Base-by-base conservation (phyloP, 345 rosid genomes). In the Anacardium occidentale region DNA sequence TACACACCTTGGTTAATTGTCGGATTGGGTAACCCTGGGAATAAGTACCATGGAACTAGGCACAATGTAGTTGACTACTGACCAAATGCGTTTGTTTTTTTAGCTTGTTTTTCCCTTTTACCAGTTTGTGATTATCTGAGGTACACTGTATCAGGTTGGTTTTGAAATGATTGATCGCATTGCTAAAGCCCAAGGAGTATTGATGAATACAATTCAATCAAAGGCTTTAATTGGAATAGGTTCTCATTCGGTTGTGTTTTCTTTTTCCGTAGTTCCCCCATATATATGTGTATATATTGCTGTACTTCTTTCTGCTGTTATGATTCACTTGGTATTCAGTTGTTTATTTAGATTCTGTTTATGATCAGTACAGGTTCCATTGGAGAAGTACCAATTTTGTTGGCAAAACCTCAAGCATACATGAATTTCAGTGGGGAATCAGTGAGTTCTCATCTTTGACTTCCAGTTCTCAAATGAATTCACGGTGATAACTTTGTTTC, bases 11-110 rank as follows among this genome's bases (percentile, higher is more conserved):
- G 98, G 97, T 87, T 91, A 54, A 78, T 94, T 71, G 97, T 89
- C 42, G 98, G 98, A n/a, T 74, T 91, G 84, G 98, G 98, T 0
- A 94, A 94, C 71, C 98, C 98, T 7, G 98, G 98, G 64, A 91
- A 74, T 74, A 94, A 94, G 90, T 94, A 90, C 84, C 86, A 86
- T 63, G 97, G 96, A 75, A 94, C 98, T 55, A 81, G 98, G 78
- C 98, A 94, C 87, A 94, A 91, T 86, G 98, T 94, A 94, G 81
- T 2, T 55, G 25, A 37, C 44, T 58, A 40, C 1, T 55, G 25
- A 37, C 48, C 62, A 40, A 20, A 2, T 50, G 26, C 22, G 15
- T 37, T 37, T 37, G 8, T 5, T 7, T 5, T 37, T 37, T 37
- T 37, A 37, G 42, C 9, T 37, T 9, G n/a, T 34, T 67, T 42